These are phyloP conservation scores for Crucihimalaya himalaica DNA, from an alignment of 345 rosid species.

Conservation along the genomic window DNA sequence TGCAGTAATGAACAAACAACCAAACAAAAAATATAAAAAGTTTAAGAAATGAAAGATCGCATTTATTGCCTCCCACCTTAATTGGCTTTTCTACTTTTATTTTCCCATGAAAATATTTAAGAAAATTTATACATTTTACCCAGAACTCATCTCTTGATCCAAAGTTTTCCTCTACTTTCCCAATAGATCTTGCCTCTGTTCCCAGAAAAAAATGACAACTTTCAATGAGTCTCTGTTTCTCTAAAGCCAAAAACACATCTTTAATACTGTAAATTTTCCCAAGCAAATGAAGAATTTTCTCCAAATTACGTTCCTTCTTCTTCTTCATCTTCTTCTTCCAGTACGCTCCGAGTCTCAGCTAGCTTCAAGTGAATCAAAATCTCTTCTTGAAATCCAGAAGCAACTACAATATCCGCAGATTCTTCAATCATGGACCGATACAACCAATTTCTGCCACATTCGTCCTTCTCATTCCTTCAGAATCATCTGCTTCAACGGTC, in stretches of 20 bases:
- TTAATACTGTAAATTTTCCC: constrained; percentile 1
- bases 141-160: constrained; percentile 9
- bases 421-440: constrained; percentile 74
- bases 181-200: constrained; percentile 32
- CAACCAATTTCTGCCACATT: constrained; percentile 73
- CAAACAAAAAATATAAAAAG: constrained; percentile 9
- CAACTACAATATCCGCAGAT: constrained; percentile 67
- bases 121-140: background rate
- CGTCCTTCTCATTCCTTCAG: constrained; percentile 63
- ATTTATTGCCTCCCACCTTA: constrained; percentile 34
- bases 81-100: constrained; percentile 6
- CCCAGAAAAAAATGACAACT: background rate
- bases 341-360: constrained; percentile 54
- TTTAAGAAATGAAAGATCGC: background rate
- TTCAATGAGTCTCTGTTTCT: constrained; percentile 17
- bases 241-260: constrained; percentile 25
- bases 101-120: constrained; percentile 23
- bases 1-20: constrained; percentile 38
- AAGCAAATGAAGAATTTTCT: constrained; percentile 24
- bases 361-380: constrained; percentile 53
- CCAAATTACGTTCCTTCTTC: constrained; percentile 30
- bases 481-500: constrained; percentile 56
- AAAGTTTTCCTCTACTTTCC: background rate
- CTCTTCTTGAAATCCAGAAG: constrained; percentile 60
- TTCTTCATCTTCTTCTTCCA: constrained; percentile 34